Evolutionary conservation across 495 filamentous ascomycete genomes (phyloP), one percentile per base, ranked within the genome.

Genomic region (Zalerion maritima): DNA sequence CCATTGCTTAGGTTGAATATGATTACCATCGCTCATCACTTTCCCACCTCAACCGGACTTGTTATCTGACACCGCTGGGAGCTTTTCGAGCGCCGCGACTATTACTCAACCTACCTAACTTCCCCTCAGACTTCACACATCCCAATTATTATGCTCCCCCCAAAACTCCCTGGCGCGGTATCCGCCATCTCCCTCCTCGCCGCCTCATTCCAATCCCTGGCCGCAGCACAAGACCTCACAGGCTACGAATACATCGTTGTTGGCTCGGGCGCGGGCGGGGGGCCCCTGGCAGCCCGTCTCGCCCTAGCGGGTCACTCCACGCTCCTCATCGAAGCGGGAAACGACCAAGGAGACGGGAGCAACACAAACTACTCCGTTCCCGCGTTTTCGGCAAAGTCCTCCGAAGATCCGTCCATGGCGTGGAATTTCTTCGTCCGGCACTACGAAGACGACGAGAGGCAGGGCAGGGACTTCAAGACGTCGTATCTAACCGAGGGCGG

Each of bases 191-290:
- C n/a, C n/a, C n/a, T n/a, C n/a, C n/a, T n/a, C n/a, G n/a, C n/a
- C n/a, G n/a, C n/a, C n/a, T n/a, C n/a, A n/a, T n/a, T n/a, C n/a
- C n/a, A n/a, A n/a, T n/a, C n/a, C n/a, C n/a, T 14, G 25, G 18
- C 9, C 32, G 24, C 8, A 29, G 2, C 3, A 24, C 24, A 12
- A 30, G 19, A n/a, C 24, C 18, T 7, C 28, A 4, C 33, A 29
- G 50, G 38, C 14, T 75, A 76, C 42, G 73, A 78, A 26, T 78
- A 76, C 42, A 55, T 77, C 19, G 55, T 78, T 6, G 62, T 78
- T 2, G 73, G 74, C n/a, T 69, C 62, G 21, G 73, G 73, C 9
- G 60, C 73, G 4, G 71, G 73, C 8, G 73, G 73, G 9, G 67
- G 67, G 9, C 70, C 69, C 1, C 45, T 78, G 5, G 73, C 73